Conservation (phyloP, 345 rosid species). For the Dovyalis caffra region DNA sequence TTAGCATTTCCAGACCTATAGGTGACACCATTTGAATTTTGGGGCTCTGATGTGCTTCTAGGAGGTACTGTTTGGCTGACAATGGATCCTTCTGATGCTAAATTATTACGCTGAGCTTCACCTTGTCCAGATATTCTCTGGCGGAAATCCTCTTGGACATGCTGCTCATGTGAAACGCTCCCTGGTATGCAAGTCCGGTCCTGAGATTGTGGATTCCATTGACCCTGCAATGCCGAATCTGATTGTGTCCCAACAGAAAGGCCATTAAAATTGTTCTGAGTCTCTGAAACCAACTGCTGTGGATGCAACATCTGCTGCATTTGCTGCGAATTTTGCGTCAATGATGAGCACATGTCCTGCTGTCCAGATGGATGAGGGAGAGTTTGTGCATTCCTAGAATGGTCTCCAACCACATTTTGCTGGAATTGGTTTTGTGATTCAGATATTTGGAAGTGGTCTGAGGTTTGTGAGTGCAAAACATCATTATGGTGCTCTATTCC, state of each 20-base stretch:
- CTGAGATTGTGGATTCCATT: conserved; percentile 60
- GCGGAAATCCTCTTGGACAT: conserved; percentile 67
- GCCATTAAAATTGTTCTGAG: conserved; percentile 48
- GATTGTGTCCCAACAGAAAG: conserved; percentile 47
- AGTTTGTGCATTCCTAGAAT: conserved; percentile 40
- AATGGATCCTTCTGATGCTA: conserved; percentile 57
- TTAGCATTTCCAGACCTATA: conserved; percentile 52
- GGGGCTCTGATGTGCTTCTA: conserved; percentile 45
- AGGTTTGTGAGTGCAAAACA: conserved; percentile 49
- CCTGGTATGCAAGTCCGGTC: conserved; percentile 47
- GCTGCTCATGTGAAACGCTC: conserved; percentile 58
- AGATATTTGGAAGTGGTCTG: conserved; percentile 57
- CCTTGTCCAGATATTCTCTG: conserved; percentile 70
- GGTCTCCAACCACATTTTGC: conserved; percentile 56
- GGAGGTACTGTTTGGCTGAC: conserved; percentile 45
- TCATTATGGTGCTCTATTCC: conserved; percentile 51
- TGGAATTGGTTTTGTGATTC: conserved; percentile 70
- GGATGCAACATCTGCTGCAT: conserved; percentile 58
- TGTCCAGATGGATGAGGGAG: conserved; percentile 41
- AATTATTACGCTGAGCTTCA: conserved; percentile 74
- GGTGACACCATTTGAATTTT: conserved; percentile 39
- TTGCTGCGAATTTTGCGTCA: conserved; percentile 55
- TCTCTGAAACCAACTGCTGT: conserved; percentile 48
- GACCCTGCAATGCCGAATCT: conserved; percentile 56
- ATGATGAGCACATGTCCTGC: conserved; percentile 41